phyloP scores from a whole-genome alignment of 2,329 filamentous ascomycete species.

The Arthrobotrys megalospora region DNA sequence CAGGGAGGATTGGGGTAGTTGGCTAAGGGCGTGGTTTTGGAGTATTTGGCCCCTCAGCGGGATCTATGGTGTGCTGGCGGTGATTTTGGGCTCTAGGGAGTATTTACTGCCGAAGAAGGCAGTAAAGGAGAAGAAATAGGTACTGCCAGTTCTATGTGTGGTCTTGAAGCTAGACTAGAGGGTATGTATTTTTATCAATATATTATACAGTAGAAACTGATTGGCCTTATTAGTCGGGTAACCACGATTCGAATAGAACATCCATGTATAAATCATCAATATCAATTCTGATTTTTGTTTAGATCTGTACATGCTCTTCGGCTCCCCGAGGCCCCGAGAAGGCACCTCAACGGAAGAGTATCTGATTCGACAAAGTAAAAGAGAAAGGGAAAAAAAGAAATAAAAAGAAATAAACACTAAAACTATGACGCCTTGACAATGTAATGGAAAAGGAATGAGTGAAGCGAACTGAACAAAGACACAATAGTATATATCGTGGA shows the following conservation, averaged over 20 bases:
- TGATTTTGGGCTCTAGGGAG: conserved; percentile 71
- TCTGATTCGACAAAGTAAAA: conserved; percentile 13
- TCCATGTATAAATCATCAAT: conserved; percentile 23
- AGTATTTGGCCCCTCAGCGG: conserved; percentile 73
- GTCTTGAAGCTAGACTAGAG: too few relatives aligned
- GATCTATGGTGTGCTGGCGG: conserved; percentile 74
- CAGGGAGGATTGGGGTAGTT: conserved; percentile 66
- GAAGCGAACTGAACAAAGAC: conserved; percentile 55
- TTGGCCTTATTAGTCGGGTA: background rate
- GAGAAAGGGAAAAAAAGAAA: conserved; percentile 19
- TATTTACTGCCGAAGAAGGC: conserved; percentile 64
- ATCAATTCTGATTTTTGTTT: conserved; percentile 53
- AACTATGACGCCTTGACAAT: conserved; percentile 60
- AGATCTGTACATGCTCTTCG: conserved; percentile 57
- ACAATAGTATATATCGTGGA: conserved; percentile 52
- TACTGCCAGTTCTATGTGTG: too few relatives aligned
- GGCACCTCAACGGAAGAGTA: conserved; percentile 23
- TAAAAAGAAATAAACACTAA: conserved; percentile 49
- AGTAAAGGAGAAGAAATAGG: conserved; percentile 34
- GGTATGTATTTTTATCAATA: too few relatives aligned
- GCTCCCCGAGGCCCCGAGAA: background rate
- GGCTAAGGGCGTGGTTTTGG: conserved; percentile 64
- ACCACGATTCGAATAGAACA: background rate
- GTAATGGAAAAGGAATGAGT: conserved; percentile 49
- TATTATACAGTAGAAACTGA: background rate